phyloP scores from a whole-genome alignment of 768 basidiomycete genomes.

The Dacryopinax primogenitus region DNA sequence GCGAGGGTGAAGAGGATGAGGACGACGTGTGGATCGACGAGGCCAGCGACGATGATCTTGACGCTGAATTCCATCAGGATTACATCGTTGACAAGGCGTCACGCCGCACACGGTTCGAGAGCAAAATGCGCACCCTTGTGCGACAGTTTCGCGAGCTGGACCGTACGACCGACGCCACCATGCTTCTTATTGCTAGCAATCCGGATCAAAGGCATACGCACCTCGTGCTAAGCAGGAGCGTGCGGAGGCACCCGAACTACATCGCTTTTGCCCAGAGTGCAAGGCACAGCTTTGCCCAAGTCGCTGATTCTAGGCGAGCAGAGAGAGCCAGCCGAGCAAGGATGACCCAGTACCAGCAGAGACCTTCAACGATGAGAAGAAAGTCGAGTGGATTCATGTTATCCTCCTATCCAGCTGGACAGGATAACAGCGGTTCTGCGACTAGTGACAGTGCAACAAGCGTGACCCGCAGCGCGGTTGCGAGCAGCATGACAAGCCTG shows the following conservation, averaged over 20 bases:
- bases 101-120: slow-evolving; percentile 14
- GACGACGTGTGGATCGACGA: slow-evolving; percentile 17
- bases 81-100: slow-evolving; percentile 14
- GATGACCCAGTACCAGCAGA: background rate
- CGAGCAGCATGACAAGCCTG: slow-evolving; percentile 2
- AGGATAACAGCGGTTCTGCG: background rate
- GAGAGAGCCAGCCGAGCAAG: slow-evolving; percentile 6
- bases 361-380: background rate
- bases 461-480: background rate
- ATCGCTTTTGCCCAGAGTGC: slow-evolving; percentile 15
- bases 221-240: slow-evolving; percentile 11
- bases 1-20: slow-evolving; percentile 15
- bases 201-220: slow-evolving; percentile 12
- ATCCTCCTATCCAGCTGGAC: background rate
- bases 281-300: slow-evolving; percentile 11
- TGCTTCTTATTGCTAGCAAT: slow-evolving; percentile 14
- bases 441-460: background rate
- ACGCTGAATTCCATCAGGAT: slow-evolving; percentile 14
- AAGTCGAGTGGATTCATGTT: background rate
- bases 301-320: slow-evolving; percentile 5
- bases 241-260: slow-evolving; percentile 13
- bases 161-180: slow-evolving; percentile 15
- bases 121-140: slow-evolving; percentile 15
- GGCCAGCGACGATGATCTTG: slow-evolving; percentile 15
- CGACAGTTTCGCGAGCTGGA: slow-evolving; percentile 17